Percentiles rank a stretch among this genome's conserved stretches.
phyloP scores from a whole-genome alignment of 2,329 filamentous ascomycete species.

The Hysterium pulicare region DNA sequence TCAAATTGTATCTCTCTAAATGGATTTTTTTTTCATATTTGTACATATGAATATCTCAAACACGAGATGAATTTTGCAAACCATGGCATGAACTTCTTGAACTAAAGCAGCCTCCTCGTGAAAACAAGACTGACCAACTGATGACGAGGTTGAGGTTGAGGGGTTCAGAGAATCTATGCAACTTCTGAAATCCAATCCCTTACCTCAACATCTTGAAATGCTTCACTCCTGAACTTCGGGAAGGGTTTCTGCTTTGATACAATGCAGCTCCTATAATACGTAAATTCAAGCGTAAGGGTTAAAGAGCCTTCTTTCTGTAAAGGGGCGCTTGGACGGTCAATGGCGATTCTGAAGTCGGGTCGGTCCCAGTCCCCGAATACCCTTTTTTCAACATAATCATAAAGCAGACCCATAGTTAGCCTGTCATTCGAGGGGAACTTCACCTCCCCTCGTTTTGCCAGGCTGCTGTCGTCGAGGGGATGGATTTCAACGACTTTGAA shows the following conservation, averaged over 20 bases:
- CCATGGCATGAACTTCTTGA: too few relatives aligned
- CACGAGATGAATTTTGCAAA: too few relatives aligned
- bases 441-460: background rate
- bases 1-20: too few relatives aligned
- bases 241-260: background rate
- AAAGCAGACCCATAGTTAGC: background rate
- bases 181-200: background rate
- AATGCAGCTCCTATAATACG: background rate
- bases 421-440: background rate
- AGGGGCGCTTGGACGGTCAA: background rate
- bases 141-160: too few relatives aligned
- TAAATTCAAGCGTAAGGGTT: background rate
- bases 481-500: background rate
- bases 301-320: background rate
- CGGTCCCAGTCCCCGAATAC: background rate
- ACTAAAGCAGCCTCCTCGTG: too few relatives aligned
- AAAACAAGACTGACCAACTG: too few relatives aligned
- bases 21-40: too few relatives aligned
- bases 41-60: too few relatives aligned
- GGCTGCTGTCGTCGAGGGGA: background rate
- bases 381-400: background rate
- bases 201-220: background rate
- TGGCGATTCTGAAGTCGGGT: background rate
- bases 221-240: background rate
- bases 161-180: too few relatives aligned